Conservation (phyloP, 768 basidiomycete genomes). For the Podaxis rugospora region DNA sequence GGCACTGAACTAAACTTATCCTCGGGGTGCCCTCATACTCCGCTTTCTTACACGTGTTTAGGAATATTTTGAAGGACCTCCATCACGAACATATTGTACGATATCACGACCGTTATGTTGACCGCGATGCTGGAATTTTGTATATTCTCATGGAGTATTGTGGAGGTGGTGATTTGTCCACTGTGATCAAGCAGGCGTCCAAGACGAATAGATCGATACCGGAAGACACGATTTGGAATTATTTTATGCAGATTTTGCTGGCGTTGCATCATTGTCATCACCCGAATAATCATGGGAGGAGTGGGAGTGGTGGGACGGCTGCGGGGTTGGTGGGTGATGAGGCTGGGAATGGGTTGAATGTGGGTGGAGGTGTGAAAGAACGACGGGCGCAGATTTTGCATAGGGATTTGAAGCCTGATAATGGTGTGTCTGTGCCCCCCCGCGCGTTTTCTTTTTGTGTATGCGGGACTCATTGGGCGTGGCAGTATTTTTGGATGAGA, state of each 20-base stretch:
- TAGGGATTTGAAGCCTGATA: constrained; percentile 96
- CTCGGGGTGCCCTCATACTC: background rate
- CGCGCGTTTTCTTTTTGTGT: background rate
- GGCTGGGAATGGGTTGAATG: constrained; percentile 16
- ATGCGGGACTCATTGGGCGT: background rate
- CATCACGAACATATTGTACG: constrained; percentile 96
- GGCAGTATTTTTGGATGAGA: constrained; percentile 84
- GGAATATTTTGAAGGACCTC: constrained; percentile 94
- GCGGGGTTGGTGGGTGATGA: constrained; percentile 6
- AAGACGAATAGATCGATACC: constrained; percentile 70
- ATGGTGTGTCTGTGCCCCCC: constrained; percentile 52
- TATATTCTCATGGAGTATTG: constrained; percentile 99
- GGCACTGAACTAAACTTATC: background rate
- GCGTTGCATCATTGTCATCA: constrained; percentile 94
- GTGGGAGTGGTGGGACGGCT: constrained; percentile 31
- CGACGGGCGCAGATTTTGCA: constrained; percentile 79
- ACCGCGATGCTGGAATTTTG: constrained; percentile 83
- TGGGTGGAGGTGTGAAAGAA: constrained; percentile 27
- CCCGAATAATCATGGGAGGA: constrained; percentile 55
- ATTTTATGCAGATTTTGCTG: constrained; percentile 88
- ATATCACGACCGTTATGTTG: constrained; percentile 89
- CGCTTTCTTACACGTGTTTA: constrained; percentile 23
- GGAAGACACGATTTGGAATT: constrained; percentile 94
- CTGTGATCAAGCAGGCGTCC: constrained; percentile 75
- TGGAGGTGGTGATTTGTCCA: constrained; percentile 91